A percentile compares a stretch with the other conserved stretches of the same genome.
Evolutionary conservation across 2,329 filamentous ascomycete species (phyloP).

Genomic region (Colletotrichum australisinense): DNA sequence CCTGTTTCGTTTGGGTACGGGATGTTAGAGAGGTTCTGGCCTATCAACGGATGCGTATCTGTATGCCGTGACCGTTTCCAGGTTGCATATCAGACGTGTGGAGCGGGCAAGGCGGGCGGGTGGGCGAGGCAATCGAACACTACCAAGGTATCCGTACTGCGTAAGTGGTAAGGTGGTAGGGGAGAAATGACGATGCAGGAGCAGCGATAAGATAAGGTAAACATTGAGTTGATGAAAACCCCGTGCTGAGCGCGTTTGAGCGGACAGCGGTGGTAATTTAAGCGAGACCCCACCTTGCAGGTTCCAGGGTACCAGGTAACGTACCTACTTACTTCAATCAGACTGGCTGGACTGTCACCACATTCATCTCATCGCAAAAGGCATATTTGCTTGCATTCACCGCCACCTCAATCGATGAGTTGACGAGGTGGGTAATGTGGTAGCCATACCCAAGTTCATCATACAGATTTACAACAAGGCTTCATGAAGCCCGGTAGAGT

Average conservation of each 20-base stretch:
- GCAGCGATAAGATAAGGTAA: conserved; percentile 29
- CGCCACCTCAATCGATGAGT: not conserved
- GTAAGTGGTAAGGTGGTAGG: not conserved
- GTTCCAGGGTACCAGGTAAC: not conserved
- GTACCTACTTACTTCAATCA: too few relatives aligned
- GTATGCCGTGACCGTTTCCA: conserved; percentile 1
- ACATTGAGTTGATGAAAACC: not conserved
- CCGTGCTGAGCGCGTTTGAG: not conserved
- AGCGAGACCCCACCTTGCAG: not conserved
- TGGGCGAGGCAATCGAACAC: conserved; percentile 27
- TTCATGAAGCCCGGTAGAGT: not conserved
- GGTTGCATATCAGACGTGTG: conserved; percentile 23
- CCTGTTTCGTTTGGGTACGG: not conserved
- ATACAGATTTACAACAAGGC: not conserved
- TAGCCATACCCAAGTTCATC: not conserved
- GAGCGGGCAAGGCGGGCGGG: conserved; percentile 16
- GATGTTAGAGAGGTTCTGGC: conserved; percentile 1
- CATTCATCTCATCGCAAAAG: not conserved
- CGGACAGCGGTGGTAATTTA: not conserved
- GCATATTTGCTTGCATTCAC: not conserved
- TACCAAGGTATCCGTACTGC: not conserved
- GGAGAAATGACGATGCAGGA: conserved; percentile 18
- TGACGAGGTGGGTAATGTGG: too few relatives aligned
- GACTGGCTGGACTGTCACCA: too few relatives aligned
- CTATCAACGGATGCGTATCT: conserved; percentile 14